Evolutionary conservation across 116 monocot genomes (phyloP), one percentile per base, ranked within the genome.

Genomic region (Iris pallida): DNA sequence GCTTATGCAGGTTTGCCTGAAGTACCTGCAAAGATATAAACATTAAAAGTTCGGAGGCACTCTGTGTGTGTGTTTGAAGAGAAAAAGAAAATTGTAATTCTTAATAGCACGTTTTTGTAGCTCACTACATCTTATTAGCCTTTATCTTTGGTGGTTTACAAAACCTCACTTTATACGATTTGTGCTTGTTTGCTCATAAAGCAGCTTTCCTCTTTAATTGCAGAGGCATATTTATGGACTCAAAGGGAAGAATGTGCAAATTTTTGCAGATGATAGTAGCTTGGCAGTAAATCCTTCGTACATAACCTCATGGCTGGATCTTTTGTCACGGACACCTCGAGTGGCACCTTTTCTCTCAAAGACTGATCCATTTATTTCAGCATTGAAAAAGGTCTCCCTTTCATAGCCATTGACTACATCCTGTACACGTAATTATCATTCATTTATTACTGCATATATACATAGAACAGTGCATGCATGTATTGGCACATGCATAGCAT

Each of bases 141-240:
- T 1, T 30, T 30, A 30, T 30, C 30, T 30, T 30, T 30, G 30
- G 30, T 30, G 30, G 30, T 30, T 30, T 30, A 30, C 3, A 30
- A 30, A 30, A 30, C 30, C 30, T 30, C 30, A 30, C 30, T 30
- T 1, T 30, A 30, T 30, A 30, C 3, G 30, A 30, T 30, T 30
- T 30, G 3, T 30, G 30, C 30, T 30, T 30, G 30, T 30, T 30
- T 30, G 49, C 13, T 51, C 13, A 9, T 51, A 13, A 51, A 51
- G 7, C 13, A 13, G 1, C 14, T 14, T 42, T 13, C 30, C 14
- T 12, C 12, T 61, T 53, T 51, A 43, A 5, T 65, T 90, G 69
- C 88, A 98, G 98, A 90, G 82, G 16, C 93, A 98, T 75, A 86
- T 98, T 62, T 98, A 98, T 84, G 93, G 98, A 54, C 78, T 81